phyloP scores from a whole-genome alignment of 169 alveolate genomes.

The Theileria annulata region DNA sequence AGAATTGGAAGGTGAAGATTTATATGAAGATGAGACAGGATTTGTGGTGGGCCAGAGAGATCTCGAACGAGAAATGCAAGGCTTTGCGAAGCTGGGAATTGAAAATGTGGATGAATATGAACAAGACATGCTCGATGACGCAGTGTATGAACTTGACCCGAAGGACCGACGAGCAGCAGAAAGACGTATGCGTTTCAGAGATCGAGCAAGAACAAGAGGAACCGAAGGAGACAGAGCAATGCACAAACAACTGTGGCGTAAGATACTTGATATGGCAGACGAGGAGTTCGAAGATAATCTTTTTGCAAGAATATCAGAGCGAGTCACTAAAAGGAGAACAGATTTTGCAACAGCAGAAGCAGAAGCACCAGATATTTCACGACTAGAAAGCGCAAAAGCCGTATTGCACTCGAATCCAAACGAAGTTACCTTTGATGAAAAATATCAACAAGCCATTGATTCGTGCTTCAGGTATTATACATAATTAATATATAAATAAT shows the following conservation, averaged over 20 bases:
- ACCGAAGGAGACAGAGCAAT: constrained; percentile 61
- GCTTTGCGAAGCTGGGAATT: constrained; percentile 75
- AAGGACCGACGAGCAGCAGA: constrained; percentile 85
- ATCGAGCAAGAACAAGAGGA: constrained; percentile 58
- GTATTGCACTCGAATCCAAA: constrained; percentile 77
- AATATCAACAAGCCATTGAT: constrained; percentile 83
- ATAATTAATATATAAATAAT: constrained; percentile 29
- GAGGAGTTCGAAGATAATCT: constrained; percentile 71
- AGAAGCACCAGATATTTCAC: constrained; percentile 75
- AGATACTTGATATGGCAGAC: constrained; percentile 68
- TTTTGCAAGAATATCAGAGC: constrained; percentile 76
- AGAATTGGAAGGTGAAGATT: constrained; percentile 77
- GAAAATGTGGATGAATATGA: constrained; percentile 81
- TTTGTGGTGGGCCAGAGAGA: constrained; percentile 74
- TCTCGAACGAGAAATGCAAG: constrained; percentile 73
- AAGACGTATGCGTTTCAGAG: constrained; percentile 65
- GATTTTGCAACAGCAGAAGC: constrained; percentile 73
- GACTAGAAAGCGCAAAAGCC: constrained; percentile 78
- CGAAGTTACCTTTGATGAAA: constrained; percentile 79
- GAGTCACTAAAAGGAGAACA: constrained; percentile 80
- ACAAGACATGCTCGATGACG: constrained; percentile 81
- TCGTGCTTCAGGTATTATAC: constrained; percentile 76
- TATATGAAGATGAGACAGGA: constrained; percentile 78
- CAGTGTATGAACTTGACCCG: constrained; percentile 80
- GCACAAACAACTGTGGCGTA: constrained; percentile 72